These are phyloP conservation scores for Gyromitra esculenta DNA, from an alignment of 2,329 filamentous ascomycete genomes.

Conservation along the genomic window DNA sequence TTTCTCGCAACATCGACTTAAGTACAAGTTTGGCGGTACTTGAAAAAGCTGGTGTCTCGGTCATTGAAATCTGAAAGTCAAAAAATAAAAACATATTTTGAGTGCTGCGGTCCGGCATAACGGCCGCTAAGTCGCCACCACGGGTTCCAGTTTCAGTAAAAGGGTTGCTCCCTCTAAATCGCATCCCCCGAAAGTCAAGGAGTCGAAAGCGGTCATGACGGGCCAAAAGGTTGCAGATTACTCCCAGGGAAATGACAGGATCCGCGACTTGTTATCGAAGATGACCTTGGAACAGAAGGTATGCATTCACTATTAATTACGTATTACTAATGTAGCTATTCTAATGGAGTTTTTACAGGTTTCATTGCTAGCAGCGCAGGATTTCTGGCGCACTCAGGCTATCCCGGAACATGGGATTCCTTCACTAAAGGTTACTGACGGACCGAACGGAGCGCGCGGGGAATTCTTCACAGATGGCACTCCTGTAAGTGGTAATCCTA, in stretches of 20 bases:
- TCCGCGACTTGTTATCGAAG: slow-evolving; percentile 62
- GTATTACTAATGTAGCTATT: background rate
- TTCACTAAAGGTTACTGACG: slow-evolving; percentile 55
- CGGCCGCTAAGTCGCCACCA: slow-evolving; percentile 63
- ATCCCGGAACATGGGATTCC: slow-evolving; percentile 64
- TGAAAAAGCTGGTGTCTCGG: background rate
- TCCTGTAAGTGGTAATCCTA: slow-evolving; percentile 64
- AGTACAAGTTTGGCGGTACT: slow-evolving; percentile 15
- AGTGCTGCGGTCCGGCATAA: slow-evolving; percentile 32
- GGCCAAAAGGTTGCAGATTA: slow-evolving; percentile 61
- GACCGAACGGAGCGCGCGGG: slow-evolving; percentile 55
- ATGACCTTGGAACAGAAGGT: slow-evolving; percentile 71
- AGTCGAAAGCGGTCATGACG: slow-evolving; percentile 47
- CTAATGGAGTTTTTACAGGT: slow-evolving; percentile 61
- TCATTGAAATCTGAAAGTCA: slow-evolving; percentile 7
- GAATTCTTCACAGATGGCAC: slow-evolving; percentile 71
- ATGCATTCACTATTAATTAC: slow-evolving; percentile 57
- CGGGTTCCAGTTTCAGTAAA: slow-evolving; percentile 64
- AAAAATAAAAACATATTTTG: background rate
- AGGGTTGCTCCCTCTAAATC: slow-evolving; percentile 58
- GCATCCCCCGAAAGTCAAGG: slow-evolving; percentile 59
- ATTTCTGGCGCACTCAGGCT: slow-evolving; percentile 76
- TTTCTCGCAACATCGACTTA: background rate
- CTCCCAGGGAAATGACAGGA: slow-evolving; percentile 62
- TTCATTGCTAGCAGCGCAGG: slow-evolving; percentile 67